phyloP scores from a whole-genome alignment of 352 stramenopile species.

The Phytophthora crassamura region DNA sequence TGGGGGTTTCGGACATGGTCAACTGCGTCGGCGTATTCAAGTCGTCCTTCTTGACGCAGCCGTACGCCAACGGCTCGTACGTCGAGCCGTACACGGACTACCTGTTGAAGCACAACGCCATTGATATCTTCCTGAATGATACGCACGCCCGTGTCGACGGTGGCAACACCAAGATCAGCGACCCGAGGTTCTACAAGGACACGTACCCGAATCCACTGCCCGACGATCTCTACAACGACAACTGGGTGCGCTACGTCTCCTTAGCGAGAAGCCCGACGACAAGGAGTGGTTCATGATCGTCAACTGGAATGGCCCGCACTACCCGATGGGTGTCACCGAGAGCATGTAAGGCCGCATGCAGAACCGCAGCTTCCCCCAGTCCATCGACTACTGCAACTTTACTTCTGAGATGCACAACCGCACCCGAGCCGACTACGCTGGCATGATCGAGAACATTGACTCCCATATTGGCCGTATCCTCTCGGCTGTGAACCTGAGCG shows the following conservation, averaged over 20 bases:
- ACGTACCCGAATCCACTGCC: constrained; percentile 35
- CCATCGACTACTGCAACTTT: constrained; percentile 43
- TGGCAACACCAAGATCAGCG: constrained; percentile 32
- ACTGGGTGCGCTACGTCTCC: constrained; percentile 37
- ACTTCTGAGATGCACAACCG: constrained; percentile 38
- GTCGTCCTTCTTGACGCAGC: constrained; percentile 25
- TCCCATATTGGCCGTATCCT: constrained; percentile 39
- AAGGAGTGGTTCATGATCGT: constrained; percentile 45
- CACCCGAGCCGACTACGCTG: constrained; percentile 39
- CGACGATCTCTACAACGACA: constrained; percentile 42
- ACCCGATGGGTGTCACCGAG: constrained; percentile 43
- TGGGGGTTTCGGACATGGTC: constrained; percentile 44
- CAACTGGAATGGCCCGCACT: constrained; percentile 49
- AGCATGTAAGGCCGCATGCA: constrained; percentile 40
- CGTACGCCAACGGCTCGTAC: constrained; percentile 37
- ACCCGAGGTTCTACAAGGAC: constrained; percentile 34
- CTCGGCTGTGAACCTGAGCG: constrained; percentile 33
- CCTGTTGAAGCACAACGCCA: constrained; percentile 33
- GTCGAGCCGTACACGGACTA: constrained; percentile 45
- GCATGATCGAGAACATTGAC: constrained; percentile 48
- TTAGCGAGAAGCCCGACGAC: constrained; percentile 24
- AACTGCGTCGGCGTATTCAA: constrained; percentile 43
- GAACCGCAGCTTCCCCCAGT: constrained; percentile 31
- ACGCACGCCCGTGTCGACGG: constrained; percentile 26
- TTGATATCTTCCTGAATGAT: constrained; percentile 33